Base-by-base conservation (phyloP, 176 grass and related monocot genomes). In the Phyllostachys edulis region DNA sequence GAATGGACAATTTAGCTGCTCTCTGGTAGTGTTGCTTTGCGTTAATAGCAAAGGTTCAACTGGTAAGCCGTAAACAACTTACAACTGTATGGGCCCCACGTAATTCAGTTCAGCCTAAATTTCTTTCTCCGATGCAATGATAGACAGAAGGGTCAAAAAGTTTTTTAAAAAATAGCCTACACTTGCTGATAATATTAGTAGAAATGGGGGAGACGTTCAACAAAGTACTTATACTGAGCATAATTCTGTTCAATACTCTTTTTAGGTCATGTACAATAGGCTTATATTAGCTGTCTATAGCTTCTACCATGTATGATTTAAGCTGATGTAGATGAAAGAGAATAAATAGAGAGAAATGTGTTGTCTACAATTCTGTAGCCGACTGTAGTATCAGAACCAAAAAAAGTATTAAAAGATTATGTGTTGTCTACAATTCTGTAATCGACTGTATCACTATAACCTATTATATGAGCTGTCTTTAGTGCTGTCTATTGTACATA, bases 1-100 rank as follows among this genome's bases (percentile, higher is more conserved):
- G 65, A 81, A 56, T 69, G 34, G 65, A 81, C 64, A 56, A 10
- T 56, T 38, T 37, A 81, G 77, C 60, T 49, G 24, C 59, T 39
- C 71, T 46, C 15, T 21, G 41, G 0, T 20, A 2, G 12, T 64
- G 23, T 64, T 42, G 49, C 9, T 39, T 55, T 38, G 29, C 29
- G 45, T 74, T 21, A 9, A 37, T 54, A 59, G 13, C 69, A 49
- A 47, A 29, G 6, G 6, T 9, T 24, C 42, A 47, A 47, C 42
- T 1, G 23, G 13, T 72, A 27, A 29, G 13, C n/a, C 12, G 23
- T 9, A 27, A n/a, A 3, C 14, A 29, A 47, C 12, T 3, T 27
- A 62, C 60, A 63, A 4, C 67, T 14, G 11, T 44, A 15, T 15
- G 26, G 59, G 4, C 10, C 20, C 20, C 39, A 7, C 11, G 39